These are phyloP conservation scores for Chlamydomonas sp. DNA, from an alignment of 139 green algal species.

Conservation along the genomic window DNA sequence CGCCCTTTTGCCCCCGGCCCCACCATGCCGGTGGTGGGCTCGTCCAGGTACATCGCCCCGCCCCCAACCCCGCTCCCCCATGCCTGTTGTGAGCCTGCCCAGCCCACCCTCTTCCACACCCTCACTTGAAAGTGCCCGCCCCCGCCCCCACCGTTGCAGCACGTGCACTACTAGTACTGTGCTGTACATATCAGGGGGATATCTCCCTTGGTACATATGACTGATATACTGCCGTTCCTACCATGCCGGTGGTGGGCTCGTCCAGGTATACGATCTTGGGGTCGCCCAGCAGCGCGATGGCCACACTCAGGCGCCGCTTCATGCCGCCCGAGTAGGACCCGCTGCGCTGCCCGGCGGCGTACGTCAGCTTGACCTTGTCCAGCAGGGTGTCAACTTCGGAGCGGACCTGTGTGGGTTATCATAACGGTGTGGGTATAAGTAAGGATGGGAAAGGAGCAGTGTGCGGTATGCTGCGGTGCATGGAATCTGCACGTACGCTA, in stretches of 20 bases:
- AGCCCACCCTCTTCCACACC: too few species aligned
- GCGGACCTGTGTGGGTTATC: conserved; percentile 32
- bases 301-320: conserved; percentile 87
- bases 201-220: too few species aligned
- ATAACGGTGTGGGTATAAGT: too few species aligned
- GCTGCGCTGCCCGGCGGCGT: conserved; percentile 54
- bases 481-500: too few species aligned
- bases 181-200: too few species aligned
- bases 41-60: conserved; percentile 87
- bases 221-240: neutral
- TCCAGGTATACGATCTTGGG: conserved; percentile 94
- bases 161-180: too few species aligned
- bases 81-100: too few species aligned
- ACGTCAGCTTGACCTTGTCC: conserved; percentile 75
- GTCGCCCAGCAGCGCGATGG: conserved; percentile 92
- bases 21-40: conserved; percentile 90
- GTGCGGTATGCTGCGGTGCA: too few species aligned
- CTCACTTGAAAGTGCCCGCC: too few species aligned
- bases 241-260: conserved; percentile 92
- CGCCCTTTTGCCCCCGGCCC: neutral
- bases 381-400: conserved; percentile 55
- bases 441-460: too few species aligned
- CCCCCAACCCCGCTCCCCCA: too few species aligned
- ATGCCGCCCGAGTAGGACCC: conserved; percentile 85
- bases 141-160: too few species aligned